Conservation (phyloP, 768 basidiomycete genomes). For the Lactarius pseudohatsudake region DNA sequence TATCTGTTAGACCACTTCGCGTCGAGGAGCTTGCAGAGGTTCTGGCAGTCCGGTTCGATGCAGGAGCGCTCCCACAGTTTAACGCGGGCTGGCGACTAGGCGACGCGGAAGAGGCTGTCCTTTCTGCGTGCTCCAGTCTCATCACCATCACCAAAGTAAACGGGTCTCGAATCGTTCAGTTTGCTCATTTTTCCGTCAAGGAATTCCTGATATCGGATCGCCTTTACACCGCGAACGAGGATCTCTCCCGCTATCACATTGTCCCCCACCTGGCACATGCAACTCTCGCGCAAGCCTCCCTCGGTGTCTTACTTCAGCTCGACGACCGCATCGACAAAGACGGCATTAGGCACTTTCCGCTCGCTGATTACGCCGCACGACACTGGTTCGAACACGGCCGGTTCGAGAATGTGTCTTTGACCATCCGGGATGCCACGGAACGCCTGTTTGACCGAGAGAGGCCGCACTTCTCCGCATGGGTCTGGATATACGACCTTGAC, state of each 20-base stretch:
- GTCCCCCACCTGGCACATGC: background rate
- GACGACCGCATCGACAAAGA: background rate
- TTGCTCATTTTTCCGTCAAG: constrained; percentile 15
- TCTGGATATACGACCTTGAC: constrained; percentile 9
- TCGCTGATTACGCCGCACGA: background rate
- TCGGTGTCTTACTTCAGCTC: background rate
- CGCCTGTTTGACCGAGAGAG: background rate
- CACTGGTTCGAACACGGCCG: constrained; percentile 3
- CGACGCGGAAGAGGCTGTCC: background rate
- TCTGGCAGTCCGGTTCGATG: background rate
- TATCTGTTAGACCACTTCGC: constrained; percentile 7
- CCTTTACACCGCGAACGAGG: background rate
- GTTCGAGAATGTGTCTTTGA: background rate
- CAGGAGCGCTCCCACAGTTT: background rate
- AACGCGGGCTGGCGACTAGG: constrained; percentile 6
- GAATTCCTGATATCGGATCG: constrained; percentile 14
- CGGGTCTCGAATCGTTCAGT: background rate
- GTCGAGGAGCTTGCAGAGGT: constrained; percentile 12
- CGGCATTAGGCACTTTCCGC: background rate
- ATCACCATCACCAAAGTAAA: background rate
- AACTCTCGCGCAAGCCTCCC: background rate
- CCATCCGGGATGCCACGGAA: background rate
- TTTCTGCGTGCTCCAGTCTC: constrained; percentile 5
- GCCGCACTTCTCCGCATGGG: background rate
- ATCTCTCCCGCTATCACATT: constrained; percentile 3